Evolutionary conservation across 805 yeast genomes (phyloP), one percentile per base, ranked within the genome.

Genomic region (Zygotorulaspora florentina): DNA sequence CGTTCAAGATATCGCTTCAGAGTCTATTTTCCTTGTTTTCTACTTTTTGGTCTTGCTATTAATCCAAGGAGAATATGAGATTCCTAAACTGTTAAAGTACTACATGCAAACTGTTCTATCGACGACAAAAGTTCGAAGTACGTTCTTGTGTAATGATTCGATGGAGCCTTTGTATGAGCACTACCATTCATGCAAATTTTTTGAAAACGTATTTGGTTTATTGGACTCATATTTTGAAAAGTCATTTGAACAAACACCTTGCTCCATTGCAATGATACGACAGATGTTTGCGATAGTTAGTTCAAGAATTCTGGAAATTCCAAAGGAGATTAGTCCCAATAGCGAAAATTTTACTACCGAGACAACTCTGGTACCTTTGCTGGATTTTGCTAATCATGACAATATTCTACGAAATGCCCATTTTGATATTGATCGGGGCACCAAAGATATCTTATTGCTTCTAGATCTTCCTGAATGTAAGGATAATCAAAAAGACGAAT

Each of bases 361-460:
- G 40, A 71, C 80, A 0, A 75, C 86, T 0, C 59, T 84, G 44
- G 86, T 83, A 0, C 89, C 91, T 1, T 48, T 81, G 1, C 54
- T 84, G 26, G 91, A 84, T 61, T 84, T 77, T 69, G 85, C 76
- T 5, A 84, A 84, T 58, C 91, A 84, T 58, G 64, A 67, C 35
- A 69, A 68, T 46, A 62, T 59, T 16, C 33, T 54, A 23, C 65
- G 68, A 38, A 81, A 80, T 60, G 77, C 85, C 0, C 72, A 68
- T 52, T 84, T 82, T 62, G 91, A 81, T 55, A 68, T 78, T n/a
- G 84, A 79, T 59, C 62, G 71, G 7, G 27, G 39, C 0, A 71
- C 64, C 3, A 56, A 65, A 3, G 82, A 78, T 40, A 64, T 79
- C 3, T 26, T 79, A 0, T 61, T 80, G 38, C 61, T 63, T 10